phyloP scores from a whole-genome alignment of 345 rosid species.

The Acer campestre region DNA sequence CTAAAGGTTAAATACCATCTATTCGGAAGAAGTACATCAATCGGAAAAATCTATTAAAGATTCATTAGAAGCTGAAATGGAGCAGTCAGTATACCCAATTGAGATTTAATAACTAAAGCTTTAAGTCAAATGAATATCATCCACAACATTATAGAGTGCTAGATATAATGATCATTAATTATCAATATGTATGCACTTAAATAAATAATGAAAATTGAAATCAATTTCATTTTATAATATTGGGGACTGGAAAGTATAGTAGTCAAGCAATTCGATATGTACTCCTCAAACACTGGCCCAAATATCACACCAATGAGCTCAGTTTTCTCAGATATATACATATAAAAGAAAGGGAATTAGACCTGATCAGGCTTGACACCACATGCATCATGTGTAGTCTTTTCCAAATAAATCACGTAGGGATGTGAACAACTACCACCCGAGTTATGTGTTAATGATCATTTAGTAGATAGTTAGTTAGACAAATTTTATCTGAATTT shows the following conservation, averaged over 20 bases:
- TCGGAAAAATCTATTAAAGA: background rate
- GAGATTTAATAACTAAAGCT: constrained; percentile 1
- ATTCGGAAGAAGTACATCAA: background rate
- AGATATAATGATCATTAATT: too few relatives aligned
- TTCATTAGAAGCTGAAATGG: background rate
- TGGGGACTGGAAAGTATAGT: background rate
- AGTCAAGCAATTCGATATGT: background rate
- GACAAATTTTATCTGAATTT: too few relatives aligned
- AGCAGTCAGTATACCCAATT: background rate
- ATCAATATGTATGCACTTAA: background rate
- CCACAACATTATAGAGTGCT: background rate
- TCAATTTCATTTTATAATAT: background rate
- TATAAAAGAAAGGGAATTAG: background rate
- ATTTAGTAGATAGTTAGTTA: too few relatives aligned
- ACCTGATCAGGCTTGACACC: constrained; percentile 97
- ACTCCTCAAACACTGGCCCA: background rate
- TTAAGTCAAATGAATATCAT: background rate
- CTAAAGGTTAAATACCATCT: background rate
- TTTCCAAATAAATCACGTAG: too few relatives aligned
- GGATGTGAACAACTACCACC: too few relatives aligned
- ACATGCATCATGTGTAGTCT: constrained; percentile 80
- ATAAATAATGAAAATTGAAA: too few relatives aligned
- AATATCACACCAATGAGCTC: background rate
- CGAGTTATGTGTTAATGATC: too few relatives aligned
- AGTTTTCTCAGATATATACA: background rate